Evolutionary conservation across 2,329 filamentous ascomycete genomes (phyloP), one percentile per base, ranked within the genome.

Genomic region (Biscogniauxia marginata): DNA sequence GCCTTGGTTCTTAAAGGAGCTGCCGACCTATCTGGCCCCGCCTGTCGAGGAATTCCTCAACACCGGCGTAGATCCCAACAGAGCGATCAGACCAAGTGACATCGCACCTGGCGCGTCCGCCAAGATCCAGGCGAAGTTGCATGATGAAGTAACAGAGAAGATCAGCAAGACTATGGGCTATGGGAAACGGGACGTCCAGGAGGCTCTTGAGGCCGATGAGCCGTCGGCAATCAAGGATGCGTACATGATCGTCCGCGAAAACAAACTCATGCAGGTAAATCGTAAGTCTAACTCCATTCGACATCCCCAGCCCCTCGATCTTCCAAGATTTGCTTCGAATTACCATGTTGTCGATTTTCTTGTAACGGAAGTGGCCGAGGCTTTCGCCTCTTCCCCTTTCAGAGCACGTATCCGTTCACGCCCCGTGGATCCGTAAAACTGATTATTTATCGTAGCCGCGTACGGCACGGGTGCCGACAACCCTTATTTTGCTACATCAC

Each of bases 111-210:
- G 89, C 52, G 91, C 91, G 43, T 85, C 91, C 9, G 80, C 84
- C 20, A 88, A 88, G 54, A 84, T 96, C 7, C 91, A 96, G 65
- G 90, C 96, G 75, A 91, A 92, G 74, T 83, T 99, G 23, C 93
- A 98, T 71, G 87, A 95, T 58, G 88, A 91, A 63, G 93, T 98
- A 3, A 93, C 96, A 5, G 89, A 93, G 57, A 98, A 98, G 79
- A 88, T 99, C 52, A 95, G 93, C 68, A 95, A 93, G 76, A 97
- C 92, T 0, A 98, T 99, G 93, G 95, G 95, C 58, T 99, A 99
- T 71, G 92, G 89, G 34, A 93, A 91, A 71, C 89, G 89, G 59
- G 95, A 99, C 77, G 93, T 99, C 52, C 90, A 97, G 70, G 95
- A 98, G 73, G 93, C 95, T 20, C 79, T 99, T 60, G 88, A 89